A percentile compares a stretch with the other conserved stretches of the same genome.
Evolutionary conservation across 306 rosid genomes (phyloP).

Genomic region (Lupinus albus): DNA sequence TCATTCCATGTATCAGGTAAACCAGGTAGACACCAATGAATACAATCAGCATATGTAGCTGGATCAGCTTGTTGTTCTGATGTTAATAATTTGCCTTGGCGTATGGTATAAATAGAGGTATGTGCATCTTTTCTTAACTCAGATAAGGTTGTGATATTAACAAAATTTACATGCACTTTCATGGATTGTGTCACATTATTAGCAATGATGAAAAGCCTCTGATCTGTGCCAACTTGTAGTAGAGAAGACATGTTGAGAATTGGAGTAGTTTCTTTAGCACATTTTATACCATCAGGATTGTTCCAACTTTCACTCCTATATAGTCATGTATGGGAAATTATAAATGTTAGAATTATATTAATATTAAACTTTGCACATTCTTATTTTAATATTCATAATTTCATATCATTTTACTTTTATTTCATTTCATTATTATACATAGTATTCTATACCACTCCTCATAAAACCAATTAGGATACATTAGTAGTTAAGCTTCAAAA

Average conservation of each 20-base stretch:
- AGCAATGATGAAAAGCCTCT: slow-evolving; percentile 57
- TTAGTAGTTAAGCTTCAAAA: neutral
- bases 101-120: slow-evolving; percentile 82
- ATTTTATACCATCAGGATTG: slow-evolving; percentile 84
- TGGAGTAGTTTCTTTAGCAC: slow-evolving; percentile 87
- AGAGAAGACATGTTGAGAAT: slow-evolving; percentile 52
- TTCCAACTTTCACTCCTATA: slow-evolving; percentile 86
- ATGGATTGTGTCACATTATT: slow-evolving; percentile 52
- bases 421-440: neutral
- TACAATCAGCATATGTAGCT: slow-evolving; percentile 79
- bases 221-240: slow-evolving; percentile 77
- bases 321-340: neutral
- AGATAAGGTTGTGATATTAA: slow-evolving; percentile 74
- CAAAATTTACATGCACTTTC: slow-evolving; percentile 65
- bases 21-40: slow-evolving; percentile 97
- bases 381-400: neutral
- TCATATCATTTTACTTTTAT: neutral
- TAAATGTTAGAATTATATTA: slow-evolving; percentile 7
- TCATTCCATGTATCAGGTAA: slow-evolving; percentile 97
- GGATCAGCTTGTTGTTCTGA: slow-evolving; percentile 86
- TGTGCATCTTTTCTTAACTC: slow-evolving; percentile 91
- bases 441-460: no score
- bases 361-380: neutral
- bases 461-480: neutral
- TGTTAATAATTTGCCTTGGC: slow-evolving; percentile 77